These are phyloP conservation scores for Lichtheimia ramosa DNA, from an alignment of 371 early-diverging fungal species.

Conservation along the genomic window DNA sequence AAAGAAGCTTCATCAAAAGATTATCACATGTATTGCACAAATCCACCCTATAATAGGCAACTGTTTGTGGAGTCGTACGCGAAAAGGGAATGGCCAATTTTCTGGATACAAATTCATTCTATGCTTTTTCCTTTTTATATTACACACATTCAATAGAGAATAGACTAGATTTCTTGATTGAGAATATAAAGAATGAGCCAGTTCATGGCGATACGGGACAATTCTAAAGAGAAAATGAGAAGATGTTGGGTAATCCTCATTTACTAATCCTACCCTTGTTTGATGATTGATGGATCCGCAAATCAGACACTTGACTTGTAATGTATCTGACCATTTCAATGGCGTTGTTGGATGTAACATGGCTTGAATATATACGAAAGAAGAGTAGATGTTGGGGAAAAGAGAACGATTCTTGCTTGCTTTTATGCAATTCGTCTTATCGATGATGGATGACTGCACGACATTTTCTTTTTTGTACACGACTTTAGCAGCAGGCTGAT, in stretches of 20 bases:
- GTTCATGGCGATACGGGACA: constrained; percentile 11
- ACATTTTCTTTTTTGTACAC: no score
- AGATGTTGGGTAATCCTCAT: neutral
- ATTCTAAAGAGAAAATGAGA: neutral
- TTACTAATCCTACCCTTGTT: constrained; percentile 2
- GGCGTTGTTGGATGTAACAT: no score
- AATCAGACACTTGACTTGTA: neutral
- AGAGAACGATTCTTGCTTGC: no score
- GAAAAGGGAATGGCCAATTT: neutral
- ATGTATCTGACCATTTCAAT: no score
- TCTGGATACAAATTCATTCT: neutral
- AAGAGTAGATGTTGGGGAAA: no score
- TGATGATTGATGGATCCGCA: constrained; percentile 9
- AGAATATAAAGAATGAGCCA: no score
- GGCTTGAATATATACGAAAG: no score
- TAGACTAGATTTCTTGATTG: neutral
- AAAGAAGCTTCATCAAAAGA: constrained; percentile 11
- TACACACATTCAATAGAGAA: neutral
- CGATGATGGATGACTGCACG: no score
- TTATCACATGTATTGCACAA: neutral
- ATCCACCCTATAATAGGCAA: neutral
- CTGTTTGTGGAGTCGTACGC: no score
- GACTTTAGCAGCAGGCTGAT: no score
- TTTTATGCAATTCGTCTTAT: no score
- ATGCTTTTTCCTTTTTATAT: neutral